Evolutionary conservation across 2,329 filamentous ascomycete genomes (phyloP).

Genomic region (Xylaria sp.): DNA sequence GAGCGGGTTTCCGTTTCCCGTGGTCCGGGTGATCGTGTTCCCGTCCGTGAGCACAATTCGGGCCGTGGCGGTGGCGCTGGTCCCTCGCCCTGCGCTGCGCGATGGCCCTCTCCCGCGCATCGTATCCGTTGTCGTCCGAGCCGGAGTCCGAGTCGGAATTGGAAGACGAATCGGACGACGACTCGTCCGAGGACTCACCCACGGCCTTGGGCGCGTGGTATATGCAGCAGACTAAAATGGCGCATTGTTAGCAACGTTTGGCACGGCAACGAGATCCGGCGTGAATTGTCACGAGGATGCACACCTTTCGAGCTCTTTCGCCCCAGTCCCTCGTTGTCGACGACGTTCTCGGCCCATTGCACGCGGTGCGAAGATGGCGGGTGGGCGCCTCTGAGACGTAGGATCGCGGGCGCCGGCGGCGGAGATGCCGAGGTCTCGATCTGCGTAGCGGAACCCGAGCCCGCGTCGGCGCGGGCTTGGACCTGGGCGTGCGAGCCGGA

Average conservation of each 20-base stretch:
- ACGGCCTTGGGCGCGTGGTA: constrained; percentile 85
- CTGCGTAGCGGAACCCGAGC: constrained; percentile 35
- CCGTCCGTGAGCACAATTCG: constrained; percentile 34
- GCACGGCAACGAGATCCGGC: not conserved
- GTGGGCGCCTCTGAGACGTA: constrained; percentile 59
- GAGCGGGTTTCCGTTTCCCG: constrained; percentile 25
- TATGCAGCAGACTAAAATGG: constrained; percentile 87
- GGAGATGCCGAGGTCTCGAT: constrained; percentile 28
- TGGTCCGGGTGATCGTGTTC: no score
- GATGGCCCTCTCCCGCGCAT: constrained; percentile 36
- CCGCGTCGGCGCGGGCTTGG: constrained; percentile 1
- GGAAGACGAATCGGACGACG: constrained; percentile 55
- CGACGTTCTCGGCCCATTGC: constrained; percentile 88
- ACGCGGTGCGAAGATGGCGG: constrained; percentile 65
- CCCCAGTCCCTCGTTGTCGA: constrained; percentile 94
- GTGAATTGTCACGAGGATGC: constrained; percentile 21
- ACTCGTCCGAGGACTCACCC: constrained; percentile 73
- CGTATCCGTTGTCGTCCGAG: constrained; percentile 32
- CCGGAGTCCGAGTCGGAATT: constrained; percentile 53
- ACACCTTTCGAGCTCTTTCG: constrained; percentile 93
- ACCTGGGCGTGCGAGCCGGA: constrained; percentile 19
- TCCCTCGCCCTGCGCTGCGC: constrained; percentile 30
- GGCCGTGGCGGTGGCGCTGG: constrained; percentile 39
- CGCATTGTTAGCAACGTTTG: constrained; percentile 2
- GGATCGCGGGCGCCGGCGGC: constrained; percentile 44